These are phyloP conservation scores for Phytopythium montanum DNA, from an alignment of 352 stramenopile species.

Conservation along the genomic window DNA sequence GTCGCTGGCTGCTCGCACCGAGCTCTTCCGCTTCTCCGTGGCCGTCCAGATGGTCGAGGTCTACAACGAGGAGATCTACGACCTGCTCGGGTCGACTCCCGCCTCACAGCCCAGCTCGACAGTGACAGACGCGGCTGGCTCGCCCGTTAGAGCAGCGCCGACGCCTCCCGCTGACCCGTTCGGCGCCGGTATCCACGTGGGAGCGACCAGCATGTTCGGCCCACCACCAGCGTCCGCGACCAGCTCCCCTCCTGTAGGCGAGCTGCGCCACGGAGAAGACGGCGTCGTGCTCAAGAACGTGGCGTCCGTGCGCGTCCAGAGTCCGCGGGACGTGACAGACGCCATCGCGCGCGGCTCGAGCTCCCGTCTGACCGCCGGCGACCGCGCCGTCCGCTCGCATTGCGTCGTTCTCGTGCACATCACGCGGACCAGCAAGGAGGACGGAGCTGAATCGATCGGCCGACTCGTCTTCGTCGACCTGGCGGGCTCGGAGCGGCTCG, in stretches of 20 bases:
- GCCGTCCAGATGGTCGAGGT: slow-evolving; percentile 74
- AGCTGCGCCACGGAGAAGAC: slow-evolving; percentile 72
- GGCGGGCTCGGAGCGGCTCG: slow-evolving; percentile 68
- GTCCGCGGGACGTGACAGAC: slow-evolving; percentile 28
- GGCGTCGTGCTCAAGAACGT: slow-evolving; percentile 75
- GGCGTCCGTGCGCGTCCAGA: slow-evolving; percentile 29
- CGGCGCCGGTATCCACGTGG: slow-evolving; percentile 39
- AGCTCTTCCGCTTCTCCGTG: slow-evolving; percentile 46
- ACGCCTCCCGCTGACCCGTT: slow-evolving; percentile 20
- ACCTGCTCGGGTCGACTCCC: slow-evolving; percentile 34
- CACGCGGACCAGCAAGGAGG: slow-evolving; percentile 37
- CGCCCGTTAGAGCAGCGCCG: slow-evolving; percentile 25
- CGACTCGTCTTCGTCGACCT: slow-evolving; percentile 75
- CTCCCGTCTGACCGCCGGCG: slow-evolving; percentile 22
- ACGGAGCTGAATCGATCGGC: slow-evolving; percentile 33
- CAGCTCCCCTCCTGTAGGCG: slow-evolving; percentile 26
- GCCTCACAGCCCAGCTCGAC: not conserved
- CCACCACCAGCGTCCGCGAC: slow-evolving; percentile 13
- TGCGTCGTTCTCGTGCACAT: slow-evolving; percentile 60
- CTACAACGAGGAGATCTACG: slow-evolving; percentile 87
- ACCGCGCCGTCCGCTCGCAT: slow-evolving; percentile 56
- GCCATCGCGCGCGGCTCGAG: slow-evolving; percentile 31
- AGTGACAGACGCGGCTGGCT: not conserved
- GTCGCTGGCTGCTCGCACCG: slow-evolving; percentile 28
- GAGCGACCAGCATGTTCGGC: slow-evolving; percentile 29